Base-by-base conservation (phyloP, 2,329 filamentous ascomycete species). In the Aspergillus phoenicis region DNA sequence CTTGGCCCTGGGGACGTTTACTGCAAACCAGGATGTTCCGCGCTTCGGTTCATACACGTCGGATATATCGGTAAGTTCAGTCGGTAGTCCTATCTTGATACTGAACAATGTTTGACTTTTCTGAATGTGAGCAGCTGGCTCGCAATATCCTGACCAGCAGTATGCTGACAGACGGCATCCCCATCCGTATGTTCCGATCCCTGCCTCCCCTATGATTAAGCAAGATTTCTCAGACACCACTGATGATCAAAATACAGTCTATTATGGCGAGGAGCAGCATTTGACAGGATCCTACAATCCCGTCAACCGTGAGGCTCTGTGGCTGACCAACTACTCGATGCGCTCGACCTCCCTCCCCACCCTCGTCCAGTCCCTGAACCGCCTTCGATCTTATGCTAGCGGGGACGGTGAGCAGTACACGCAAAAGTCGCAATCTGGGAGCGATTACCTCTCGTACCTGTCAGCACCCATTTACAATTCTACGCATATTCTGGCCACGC, bases 201-300 rank as follows among this genome's bases (percentile, higher is more conserved):
- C 30, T 4, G 5, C 24, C 28, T 10, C 8, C 26, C 53, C 41
- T 1, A 13, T 6, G 17, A 2, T 1, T 1, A 4, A n/a, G 15
- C 2, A 56, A 1, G 5, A 36, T 36, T 36, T n/a, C 39, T 8
- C 5, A 22, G 22, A 33, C n/a, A 13, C 11, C 33, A 26, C 53
- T 56, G 43, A 56, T 3, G 1, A 4, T 8, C 20, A 4, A 4
- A 33, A n/a, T 7, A 15, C n/a, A 56, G 64, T 89, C 49, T 89
- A 89, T 72, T 82, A 87, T 59, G 87, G 87, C 17, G 84, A 87
- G 59, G 87, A 89, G 71, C 87, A 89, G 68, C 84, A 83, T 57
- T 87, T 83, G 68, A 71, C 75, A 4, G 82, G 82, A 17, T 82
- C 79, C 13, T 77, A 71, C 45, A 73, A 73, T 49, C 84, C 84